Base-by-base conservation (phyloP, 768 basidiomycete genomes). In the Flagelloscypha sp. region DNA sequence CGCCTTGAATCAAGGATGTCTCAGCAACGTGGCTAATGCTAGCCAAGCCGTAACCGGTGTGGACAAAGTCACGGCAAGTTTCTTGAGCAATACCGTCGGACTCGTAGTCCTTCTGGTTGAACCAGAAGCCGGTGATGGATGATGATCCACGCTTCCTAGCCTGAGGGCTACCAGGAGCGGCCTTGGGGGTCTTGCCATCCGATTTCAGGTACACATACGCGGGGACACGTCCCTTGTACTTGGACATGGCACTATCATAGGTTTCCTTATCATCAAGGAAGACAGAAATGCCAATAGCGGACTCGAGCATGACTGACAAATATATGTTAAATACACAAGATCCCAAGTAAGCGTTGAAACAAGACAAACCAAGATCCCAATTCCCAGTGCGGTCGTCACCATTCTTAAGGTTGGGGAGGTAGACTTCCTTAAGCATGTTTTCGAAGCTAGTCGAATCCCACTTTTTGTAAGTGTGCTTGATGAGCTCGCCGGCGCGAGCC, bases 11-110 rank as follows among this genome's bases (percentile, higher is more conserved):
- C 11, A 30, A 33, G 2, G 38, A 39, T 7, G 38, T 39, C 22
- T 39, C 38, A 2, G 38, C 38, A 22, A 39, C 28, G 24, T 39
- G 38, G n/a, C 15, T 17, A 7, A 39, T 39, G 5, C 32, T 33
- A 6, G 38, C 16, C 11, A 39, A 24, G n/a, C 38, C 38, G n/a
- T 39, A 39, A 39, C 38, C 38, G 2, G 38, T 39, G 30, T 39
- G 38, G 6, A 33, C 31, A 27, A 39, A 39, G 16, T 39, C 38
- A 3, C 38, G 38, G 16, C 38, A 39, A n/a, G 38, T 39, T 17
- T 39, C 38, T 27, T 39, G 38, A 13, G 38, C 38, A 3, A 39
- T 25, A 5, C 38, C 38, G 16, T 39, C 28, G 7, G 38, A 30
- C 11, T 25, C 17, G 23, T 33, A 39, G 1, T 30, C 28, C 7